Evolutionary conservation across 495 filamentous ascomycete genomes (phyloP), one percentile per base, ranked within the genome.

Genomic region (Hyaloscypha bicolor): DNA sequence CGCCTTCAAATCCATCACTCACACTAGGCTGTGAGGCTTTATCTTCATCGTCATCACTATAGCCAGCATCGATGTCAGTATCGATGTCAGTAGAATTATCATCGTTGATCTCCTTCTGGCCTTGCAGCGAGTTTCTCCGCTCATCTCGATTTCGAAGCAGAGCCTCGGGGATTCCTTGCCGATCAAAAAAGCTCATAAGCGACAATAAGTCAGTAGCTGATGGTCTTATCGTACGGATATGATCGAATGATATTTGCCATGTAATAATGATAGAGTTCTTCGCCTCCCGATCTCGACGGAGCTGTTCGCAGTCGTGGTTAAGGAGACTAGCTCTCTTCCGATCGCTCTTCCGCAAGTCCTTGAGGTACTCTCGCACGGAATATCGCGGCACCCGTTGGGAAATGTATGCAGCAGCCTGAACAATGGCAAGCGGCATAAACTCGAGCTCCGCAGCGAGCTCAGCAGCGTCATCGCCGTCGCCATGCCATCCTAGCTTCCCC

Each of bases 201-300:
- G 75, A 74, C 22, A 80, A 48, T 39, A 79, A 63, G 9, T 75
- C 69, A 19, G 73, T 69, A 1, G 78, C 78, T 11, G 76, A 73
- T 9, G 9, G 68, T 61, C 65, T 37, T 3, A 16, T 70, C 52
- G 68, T 11, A 16, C 69, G 74, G 52, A 83, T 77, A 63, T 80
- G 58, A 16, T 82, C 75, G 64, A 83, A 85, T 30, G 78, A 81
- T 42, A 83, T 78, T 61, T 81, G 76, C 79, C 75, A 82, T 14
- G 80, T 83, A n/a, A 71, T 65, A 35, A 25, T 25, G 25, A 25
- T 25, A 25, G 25, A 25, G 25, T 25, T 25, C 25, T 25, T 25
- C 25, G 25, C 76, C 35, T 74, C 64, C 39, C 48, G 29, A 63
- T 83, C 82, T 69, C 82, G 71, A 39, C 79, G 75, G 33, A 72